These are phyloP conservation scores for Myxozyma mucilagina DNA, from an alignment of 805 yeast species.

Conservation along the genomic window DNA sequence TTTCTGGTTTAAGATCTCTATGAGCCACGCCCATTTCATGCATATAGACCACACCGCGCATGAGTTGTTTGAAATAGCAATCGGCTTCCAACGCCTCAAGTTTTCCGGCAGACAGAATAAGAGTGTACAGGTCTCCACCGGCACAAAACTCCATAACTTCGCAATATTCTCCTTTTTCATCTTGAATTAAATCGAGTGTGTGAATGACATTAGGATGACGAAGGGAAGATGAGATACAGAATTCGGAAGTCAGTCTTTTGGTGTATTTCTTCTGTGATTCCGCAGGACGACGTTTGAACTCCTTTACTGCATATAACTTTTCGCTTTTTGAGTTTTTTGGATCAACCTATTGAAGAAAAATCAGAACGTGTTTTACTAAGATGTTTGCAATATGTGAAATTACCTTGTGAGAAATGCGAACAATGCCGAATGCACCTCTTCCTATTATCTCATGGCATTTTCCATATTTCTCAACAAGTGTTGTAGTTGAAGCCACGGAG, in stretches of 20 bases:
- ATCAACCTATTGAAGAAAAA: too few species aligned
- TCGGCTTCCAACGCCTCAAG: constrained; percentile 72
- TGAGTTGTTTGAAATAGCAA: constrained; percentile 83
- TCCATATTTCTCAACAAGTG: constrained; percentile 88
- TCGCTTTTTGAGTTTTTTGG: constrained; percentile 46
- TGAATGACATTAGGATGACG: constrained; percentile 75
- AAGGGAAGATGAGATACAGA: constrained; percentile 78
- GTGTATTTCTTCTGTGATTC: constrained; percentile 61
- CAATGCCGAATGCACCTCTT: constrained; percentile 86
- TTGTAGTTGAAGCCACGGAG: constrained; percentile 40
- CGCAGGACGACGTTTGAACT: constrained; percentile 60
- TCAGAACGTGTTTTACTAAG: too few species aligned
- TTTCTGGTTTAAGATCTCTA: constrained; percentile 89
- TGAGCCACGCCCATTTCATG: constrained; percentile 93
- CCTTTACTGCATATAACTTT: constrained; percentile 70
- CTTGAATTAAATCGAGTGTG: constrained; percentile 77
- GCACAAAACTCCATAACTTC: constrained; percentile 97
- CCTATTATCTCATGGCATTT: constrained; percentile 94
- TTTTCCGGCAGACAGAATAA: constrained; percentile 54
- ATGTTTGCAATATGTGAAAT: too few species aligned
- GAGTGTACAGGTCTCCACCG: constrained; percentile 73
- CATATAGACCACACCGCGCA: constrained; percentile 80
- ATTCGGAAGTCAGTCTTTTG: constrained; percentile 82
- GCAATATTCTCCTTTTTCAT: constrained; percentile 67
- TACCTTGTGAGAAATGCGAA: constrained; percentile 73